Evolutionary conservation across 345 rosid species (phyloP).

Genomic region (Conringia planisiliqua): DNA sequence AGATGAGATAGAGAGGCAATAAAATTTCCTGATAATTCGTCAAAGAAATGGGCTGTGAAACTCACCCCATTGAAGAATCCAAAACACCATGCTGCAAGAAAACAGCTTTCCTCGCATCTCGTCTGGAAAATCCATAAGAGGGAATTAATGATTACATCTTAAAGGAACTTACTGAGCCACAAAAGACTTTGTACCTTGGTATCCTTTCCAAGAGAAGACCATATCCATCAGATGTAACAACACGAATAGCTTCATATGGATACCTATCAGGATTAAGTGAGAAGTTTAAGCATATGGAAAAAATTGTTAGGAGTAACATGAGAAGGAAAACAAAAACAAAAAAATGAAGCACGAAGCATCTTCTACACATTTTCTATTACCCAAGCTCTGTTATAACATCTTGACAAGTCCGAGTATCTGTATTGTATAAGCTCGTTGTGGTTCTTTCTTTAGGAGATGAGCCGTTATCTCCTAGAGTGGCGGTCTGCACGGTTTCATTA

Average conservation of each 20-base stretch:
- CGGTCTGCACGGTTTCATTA: constrained; percentile 38
- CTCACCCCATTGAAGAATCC: constrained; percentile 98
- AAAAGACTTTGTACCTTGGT: constrained; percentile 54
- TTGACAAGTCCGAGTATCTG: constrained; percentile 88
- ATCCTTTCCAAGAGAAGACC: constrained; percentile 89
- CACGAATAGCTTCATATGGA: constrained; percentile 91
- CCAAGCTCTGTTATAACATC: constrained; percentile 96
- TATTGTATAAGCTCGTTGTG: constrained; percentile 49
- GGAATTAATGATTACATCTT: not conserved
- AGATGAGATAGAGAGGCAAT: not conserved
- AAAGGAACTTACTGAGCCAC: not conserved
- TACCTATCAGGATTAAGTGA: constrained; percentile 45
- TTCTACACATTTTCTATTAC: constrained; percentile 33
- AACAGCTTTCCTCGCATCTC: constrained; percentile 85
- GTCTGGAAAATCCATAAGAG: constrained; percentile 42
- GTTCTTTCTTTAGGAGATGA: constrained; percentile 50
- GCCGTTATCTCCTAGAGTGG: constrained; percentile 57
- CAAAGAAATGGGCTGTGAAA: not conserved
- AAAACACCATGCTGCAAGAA: constrained; percentile 86
- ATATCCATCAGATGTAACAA: constrained; percentile 87
- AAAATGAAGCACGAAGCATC: not conserved
- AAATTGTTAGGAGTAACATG: not conserved
- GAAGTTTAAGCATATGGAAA: not conserved
- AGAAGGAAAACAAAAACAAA: not conserved
- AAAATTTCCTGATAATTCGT: not conserved